These are phyloP conservation scores for Pseudognaphalium luteoalbum DNA, from an alignment of 129 eudicot species.

Conservation along the genomic window DNA sequence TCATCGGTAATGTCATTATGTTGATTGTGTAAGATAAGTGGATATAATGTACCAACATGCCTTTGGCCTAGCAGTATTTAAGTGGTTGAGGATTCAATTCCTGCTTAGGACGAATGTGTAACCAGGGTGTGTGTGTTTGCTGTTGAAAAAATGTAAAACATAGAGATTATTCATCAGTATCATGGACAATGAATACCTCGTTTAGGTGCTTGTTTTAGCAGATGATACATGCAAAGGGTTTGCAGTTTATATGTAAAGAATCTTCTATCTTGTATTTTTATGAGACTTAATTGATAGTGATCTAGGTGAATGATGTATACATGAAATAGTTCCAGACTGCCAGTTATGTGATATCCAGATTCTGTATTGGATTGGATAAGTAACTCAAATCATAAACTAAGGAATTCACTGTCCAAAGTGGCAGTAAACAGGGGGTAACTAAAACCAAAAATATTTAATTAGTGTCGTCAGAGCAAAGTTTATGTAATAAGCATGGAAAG, in stretches of 20 bases:
- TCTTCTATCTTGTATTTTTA: constrained; percentile 2
- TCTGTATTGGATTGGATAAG: neutral
- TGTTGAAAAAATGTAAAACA: too few relatives aligned
- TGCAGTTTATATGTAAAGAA: neutral
- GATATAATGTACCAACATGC: too few relatives aligned
- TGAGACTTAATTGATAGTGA: constrained; percentile 3
- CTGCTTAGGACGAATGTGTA: too few relatives aligned
- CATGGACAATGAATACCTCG: too few relatives aligned
- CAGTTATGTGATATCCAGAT: neutral
- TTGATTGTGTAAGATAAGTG: too few relatives aligned
- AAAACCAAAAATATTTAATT: neutral
- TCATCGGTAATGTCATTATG: too few relatives aligned
- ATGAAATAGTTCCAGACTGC: neutral
- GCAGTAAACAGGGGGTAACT: neutral
- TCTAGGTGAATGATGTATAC: neutral
- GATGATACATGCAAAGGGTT: neutral
- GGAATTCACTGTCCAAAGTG: neutral
- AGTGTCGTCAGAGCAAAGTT: neutral
- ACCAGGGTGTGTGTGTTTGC: too few relatives aligned
- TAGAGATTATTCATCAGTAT: neutral
- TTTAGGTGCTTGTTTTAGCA: too few relatives aligned
- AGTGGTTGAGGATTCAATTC: neutral
- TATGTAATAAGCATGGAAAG: neutral
- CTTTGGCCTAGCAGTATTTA: too few relatives aligned
- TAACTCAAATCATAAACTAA: neutral